Base-by-base conservation (phyloP, 306 rosid genomes). In the Cucurbita ficifolia region DNA sequence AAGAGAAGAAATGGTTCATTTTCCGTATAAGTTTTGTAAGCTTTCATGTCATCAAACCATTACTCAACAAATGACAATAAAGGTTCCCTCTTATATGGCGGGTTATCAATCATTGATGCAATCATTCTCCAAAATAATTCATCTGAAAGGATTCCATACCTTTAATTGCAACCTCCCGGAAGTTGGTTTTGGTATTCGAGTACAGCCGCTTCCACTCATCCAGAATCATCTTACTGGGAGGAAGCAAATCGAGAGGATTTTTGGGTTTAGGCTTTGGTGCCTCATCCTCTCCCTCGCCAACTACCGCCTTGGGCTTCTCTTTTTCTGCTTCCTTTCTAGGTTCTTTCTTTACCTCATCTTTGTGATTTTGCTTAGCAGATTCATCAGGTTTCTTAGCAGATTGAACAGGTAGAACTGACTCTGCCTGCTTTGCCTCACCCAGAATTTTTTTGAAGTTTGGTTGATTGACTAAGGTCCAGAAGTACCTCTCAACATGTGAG, bases 121-220 rank as follows among this genome's bases (percentile, higher is more conserved):
- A 60, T 88, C 91, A 89, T 91, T 59, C 90, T 62, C 85, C 83
- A 91, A 38, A 89, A 91, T 73, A 91, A 86, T 58, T 92, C 93
- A 70, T 16, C 36, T 12, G 4, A 58, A 58, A 58, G 29, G 38
- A 29, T 58, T 10, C 16, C 36, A 52, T 87, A 87, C 97, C 96
- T 81, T 92, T 92, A 72, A 92, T 82, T 71, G 97, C 97, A 51
- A 92, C 94, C 86, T 92, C 96, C 3, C 96, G 96, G 86, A 92
- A 92, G 85, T 92, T 92, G 59, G 87, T 83, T 82, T 92, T 92
- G 0, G 96, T 88, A 87, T 92, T 92, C 0, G 97, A 92, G 82
- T 92, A 92, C 10, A 92, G 88, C 79, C 94, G 82, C 77, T 92
- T 89, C 97, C 96, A 89, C 19, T 92, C 97, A 79, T 92, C 97